phyloP scores from a whole-genome alignment of 2,329 filamentous ascomycete genomes.

The Rutstroemia sp. region DNA sequence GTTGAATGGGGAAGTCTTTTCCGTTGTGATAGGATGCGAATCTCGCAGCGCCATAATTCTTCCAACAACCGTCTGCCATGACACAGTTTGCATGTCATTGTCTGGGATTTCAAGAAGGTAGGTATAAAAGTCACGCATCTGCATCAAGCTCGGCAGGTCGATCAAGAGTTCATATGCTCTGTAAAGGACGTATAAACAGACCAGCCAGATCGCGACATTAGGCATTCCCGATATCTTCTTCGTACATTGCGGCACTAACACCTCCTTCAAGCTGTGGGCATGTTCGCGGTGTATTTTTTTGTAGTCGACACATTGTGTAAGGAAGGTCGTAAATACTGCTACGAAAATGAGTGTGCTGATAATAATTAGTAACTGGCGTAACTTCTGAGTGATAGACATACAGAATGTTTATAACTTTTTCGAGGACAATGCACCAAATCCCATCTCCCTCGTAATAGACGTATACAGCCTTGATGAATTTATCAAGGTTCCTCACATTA shows the following conservation, averaged over 20 bases:
- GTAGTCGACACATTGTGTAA: conserved; percentile 64
- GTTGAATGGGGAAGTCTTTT: conserved; percentile 49
- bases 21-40: conserved; percentile 59
- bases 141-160: conserved; percentile 51
- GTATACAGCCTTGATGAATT: conserved; percentile 62
- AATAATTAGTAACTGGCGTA: conserved; percentile 11
- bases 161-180: conserved; percentile 49
- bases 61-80: conserved; percentile 65
- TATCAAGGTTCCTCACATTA: conserved; percentile 63
- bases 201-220: conserved; percentile 46
- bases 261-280: conserved; percentile 40
- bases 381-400: conserved; percentile 30
- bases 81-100: conserved; percentile 64
- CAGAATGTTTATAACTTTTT: conserved; percentile 48
- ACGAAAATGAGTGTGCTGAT: conserved; percentile 57
- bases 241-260: conserved; percentile 54
- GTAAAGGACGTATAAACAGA: conserved; percentile 57
- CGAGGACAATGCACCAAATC: conserved; percentile 60
- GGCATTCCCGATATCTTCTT: conserved; percentile 33
- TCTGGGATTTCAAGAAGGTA: conserved; percentile 62
- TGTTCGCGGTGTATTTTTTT: conserved; percentile 39
- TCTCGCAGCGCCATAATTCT: conserved; percentile 64
- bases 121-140: conserved; percentile 63
- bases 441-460: conserved; percentile 60
- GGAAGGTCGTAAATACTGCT: conserved; percentile 59